Evolutionary conservation across 805 yeast genomes (phyloP), one percentile per base, ranked within the genome.

Genomic region (Candida glaebosa): DNA sequence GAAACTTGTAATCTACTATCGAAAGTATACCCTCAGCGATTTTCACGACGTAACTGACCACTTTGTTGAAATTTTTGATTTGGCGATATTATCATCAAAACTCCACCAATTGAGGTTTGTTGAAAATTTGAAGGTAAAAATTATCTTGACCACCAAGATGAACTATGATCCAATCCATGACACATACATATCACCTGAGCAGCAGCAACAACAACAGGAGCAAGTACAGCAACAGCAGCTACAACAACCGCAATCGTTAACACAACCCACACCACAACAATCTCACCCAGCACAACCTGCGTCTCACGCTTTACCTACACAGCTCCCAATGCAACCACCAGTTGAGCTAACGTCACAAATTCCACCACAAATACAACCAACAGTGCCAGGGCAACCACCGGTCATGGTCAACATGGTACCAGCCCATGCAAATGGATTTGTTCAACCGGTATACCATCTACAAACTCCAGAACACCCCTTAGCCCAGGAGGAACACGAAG

Each of bases 101-200:
- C n/a, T n/a, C n/a, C n/a, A n/a, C n/a, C n/a, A n/a, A n/a, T n/a
- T n/a, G n/a, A n/a, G n/a, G n/a, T n/a, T n/a, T n/a, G n/a, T n/a
- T n/a, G n/a, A n/a, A n/a, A n/a, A n/a, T n/a, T n/a, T n/a, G n/a
- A n/a, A n/a, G n/a, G 26, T 22, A 22, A 22, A 22, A 22, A 22
- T 22, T 22, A 22, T 22, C 10, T 22, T 22, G 10, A 6, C 14
- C 31, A 28, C 31, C 6, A 41, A 14, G 18, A 68, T 68, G 74
- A 67, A 61, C 49, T 68, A 68, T 65, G 72, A 68, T 46, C 74
- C 74, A 10, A 65, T 68, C 19, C 72, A 68, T 48, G 74, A 68
- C 45, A 67, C 63, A 3, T 61, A 52, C 43, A 46, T 50, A 14
- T 48, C 49, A 4, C 31, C 38, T 2, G 31, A 32, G 35, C 37